A percentile compares a stretch with the other conserved stretches of the same genome.
Evolutionary conservation across 352 stramenopile genomes (phyloP).

Genomic region (Phytophthora pseudosyringae): DNA sequence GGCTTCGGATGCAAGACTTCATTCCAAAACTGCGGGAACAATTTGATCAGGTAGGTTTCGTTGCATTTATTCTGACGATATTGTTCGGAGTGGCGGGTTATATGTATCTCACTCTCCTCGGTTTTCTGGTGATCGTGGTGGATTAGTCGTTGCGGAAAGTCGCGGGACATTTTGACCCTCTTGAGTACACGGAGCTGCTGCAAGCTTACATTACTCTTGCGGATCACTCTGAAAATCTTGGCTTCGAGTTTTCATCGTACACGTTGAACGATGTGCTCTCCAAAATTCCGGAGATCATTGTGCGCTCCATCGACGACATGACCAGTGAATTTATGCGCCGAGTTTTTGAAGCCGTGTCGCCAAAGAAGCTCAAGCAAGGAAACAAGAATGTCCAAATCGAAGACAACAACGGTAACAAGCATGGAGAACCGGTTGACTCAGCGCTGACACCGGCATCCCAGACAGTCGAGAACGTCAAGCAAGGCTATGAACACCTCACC

Average conservation of each 20-base stretch:
- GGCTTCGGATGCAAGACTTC: slow-evolving; percentile 73
- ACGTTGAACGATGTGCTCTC: slow-evolving; percentile 71
- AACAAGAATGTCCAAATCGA: slow-evolving; percentile 2
- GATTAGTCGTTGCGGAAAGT: slow-evolving; percentile 77
- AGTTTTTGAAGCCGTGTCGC: slow-evolving; percentile 53
- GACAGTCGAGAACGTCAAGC: slow-evolving; percentile 66
- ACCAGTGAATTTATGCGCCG: slow-evolving; percentile 51
- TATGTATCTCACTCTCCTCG: neutral
- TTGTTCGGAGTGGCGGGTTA: neutral
- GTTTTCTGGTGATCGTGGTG: neutral
- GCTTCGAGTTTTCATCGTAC: slow-evolving; percentile 81
- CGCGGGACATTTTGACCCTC: slow-evolving; percentile 68
- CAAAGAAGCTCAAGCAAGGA: slow-evolving; percentile 42
- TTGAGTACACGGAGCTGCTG: slow-evolving; percentile 83
- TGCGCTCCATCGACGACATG: slow-evolving; percentile 80
- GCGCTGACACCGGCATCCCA: slow-evolving; percentile 33
- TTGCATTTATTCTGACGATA: neutral
- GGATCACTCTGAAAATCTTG: slow-evolving; percentile 76
- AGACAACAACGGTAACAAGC: slow-evolving; percentile 33
- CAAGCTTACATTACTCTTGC: slow-evolving; percentile 83
- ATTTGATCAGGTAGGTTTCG: slow-evolving; percentile 71
- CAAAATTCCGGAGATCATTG: slow-evolving; percentile 81
- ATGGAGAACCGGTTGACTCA: slow-evolving; percentile 20
- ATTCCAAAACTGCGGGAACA: slow-evolving; percentile 70
- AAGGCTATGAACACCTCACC: slow-evolving; percentile 72